Evolutionary conservation across 2,329 filamentous ascomycete genomes (phyloP), one percentile per base, ranked within the genome.

Genomic region (Aspergillus ruber): DNA sequence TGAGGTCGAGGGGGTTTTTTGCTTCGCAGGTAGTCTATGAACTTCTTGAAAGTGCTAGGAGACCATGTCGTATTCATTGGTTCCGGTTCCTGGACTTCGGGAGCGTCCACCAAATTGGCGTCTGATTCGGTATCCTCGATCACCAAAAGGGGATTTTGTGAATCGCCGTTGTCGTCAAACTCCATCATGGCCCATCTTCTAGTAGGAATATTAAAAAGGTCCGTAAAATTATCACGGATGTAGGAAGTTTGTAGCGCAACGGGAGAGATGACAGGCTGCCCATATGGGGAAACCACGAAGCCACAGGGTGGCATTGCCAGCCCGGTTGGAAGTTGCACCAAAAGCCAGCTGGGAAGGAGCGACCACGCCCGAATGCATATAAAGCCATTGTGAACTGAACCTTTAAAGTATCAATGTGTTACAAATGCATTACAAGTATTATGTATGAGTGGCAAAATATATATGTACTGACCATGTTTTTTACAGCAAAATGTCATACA

Each of bases 11-110:
- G 46, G 10, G 50, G 49, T 54, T 53, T 65, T 40, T 56, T 60
- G 13, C 48, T 46, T 23, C 66, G 64, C 44, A 72, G 63, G 45
- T 61, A 68, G 32, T 65, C 61, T 38, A 71, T 58, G 68, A 69
- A 72, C 56, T 58, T 62, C 43, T 59, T 65, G 53, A 71, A 72
- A 12, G 62, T 60, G 45, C 58, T 50, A 17, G 50, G n/a, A 42
- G 36, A 18, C 15, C 15, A 15, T 20, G 17, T 20, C 36, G n/a
- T 18, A 18, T 39, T 12, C 33, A 27, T 45, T 42, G 42, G 42
- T 25, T 15, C 43, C 23, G 38, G 51, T 3, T 56, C 50, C 40
- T 18, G 46, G 39, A 9, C 48, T 25, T 46, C 35, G n/a, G 23
- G 20, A 13, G n/a, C 47, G 27, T 13, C 43, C 13, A 41, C 44